Percentiles rank a stretch among this genome's conserved stretches.
Evolutionary conservation across 331 rosid genomes (phyloP).

Genomic region (Prunus yedoensis): DNA sequence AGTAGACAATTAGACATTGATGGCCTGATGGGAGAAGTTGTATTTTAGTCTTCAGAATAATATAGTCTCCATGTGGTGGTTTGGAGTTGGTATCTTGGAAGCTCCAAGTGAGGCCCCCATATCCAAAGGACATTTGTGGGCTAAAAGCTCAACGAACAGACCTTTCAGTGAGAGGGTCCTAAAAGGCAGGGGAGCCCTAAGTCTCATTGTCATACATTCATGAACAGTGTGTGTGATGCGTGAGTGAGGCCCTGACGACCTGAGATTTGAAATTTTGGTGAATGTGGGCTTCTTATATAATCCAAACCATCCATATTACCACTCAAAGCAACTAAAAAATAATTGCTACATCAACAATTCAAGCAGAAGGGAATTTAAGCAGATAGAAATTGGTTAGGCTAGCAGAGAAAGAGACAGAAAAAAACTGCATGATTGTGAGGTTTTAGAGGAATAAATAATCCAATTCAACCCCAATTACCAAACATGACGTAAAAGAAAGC

Average conservation of each 20-base stretch:
- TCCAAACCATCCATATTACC: too few relatives aligned
- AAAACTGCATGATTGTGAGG: too few relatives aligned
- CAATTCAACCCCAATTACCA: neutral
- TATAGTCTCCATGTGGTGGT: constrained; percentile 7
- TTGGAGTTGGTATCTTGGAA: constrained; percentile 17
- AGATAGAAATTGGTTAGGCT: neutral
- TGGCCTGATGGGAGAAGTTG: constrained; percentile 25
- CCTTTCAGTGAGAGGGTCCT: constrained; percentile 12
- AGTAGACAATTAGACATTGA: neutral
- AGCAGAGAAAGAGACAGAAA: neutral
- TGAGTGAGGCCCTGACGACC: neutral
- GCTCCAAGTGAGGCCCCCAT: constrained; percentile 12
- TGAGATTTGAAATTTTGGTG: constrained; percentile 13
- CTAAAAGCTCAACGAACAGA: constrained; percentile 18
- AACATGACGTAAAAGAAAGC: neutral
- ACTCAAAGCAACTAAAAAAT: too few relatives aligned
- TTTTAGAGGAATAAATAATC: too few relatives aligned
- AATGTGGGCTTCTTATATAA: too few relatives aligned
- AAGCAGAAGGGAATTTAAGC: neutral
- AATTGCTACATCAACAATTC: too few relatives aligned
- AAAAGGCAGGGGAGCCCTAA: constrained; percentile 9
- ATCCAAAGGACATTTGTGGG: constrained; percentile 16
- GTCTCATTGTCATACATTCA: constrained; percentile 1
- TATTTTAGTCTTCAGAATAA: constrained; percentile 26
- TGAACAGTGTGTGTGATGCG: neutral